Base-by-base conservation (phyloP, 352 stramenopile genomes). In the Pythium phragmiticola region DNA sequence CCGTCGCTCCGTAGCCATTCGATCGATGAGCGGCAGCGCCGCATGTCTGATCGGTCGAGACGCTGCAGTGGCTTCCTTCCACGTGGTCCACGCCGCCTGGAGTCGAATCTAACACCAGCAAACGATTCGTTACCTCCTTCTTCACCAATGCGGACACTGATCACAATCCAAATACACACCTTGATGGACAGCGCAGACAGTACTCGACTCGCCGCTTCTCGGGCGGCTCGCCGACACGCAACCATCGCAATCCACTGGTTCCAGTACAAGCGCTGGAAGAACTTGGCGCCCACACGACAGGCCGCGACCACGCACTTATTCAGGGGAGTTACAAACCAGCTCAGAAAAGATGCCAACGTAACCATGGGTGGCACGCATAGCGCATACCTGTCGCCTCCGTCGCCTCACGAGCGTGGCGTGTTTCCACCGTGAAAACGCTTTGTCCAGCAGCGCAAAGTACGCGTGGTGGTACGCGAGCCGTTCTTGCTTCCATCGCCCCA, bases 181-280 rank as follows among this genome's bases (percentile, higher is more conserved):
- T 63, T 43, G 0, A 39, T 7, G 12, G 14, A 28, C 4, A 72
- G 5, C 36, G 17, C 11, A 8, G 19, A 4, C 2, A 68, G 55
- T 4, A 47, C 13, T 30, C n/a, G 47, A 37, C 4, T 42, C 7
- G 54, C 50, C 0, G 28, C 3, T 19, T 47, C 55, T 2, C 65
- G 59, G 19, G 52, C 28, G 12, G 33, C 34, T 23, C 23, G 46
- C 23, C 67, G 46, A 19, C 23, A 51, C 33, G 39, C 66, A 26
- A 71, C 46, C 61, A 65, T 58, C 16, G 51, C 58, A 45, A 43
- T 51, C 78, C 78, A 87, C 51, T 67, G 63, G 8, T 54, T 42
- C 72, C 72, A 80, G 26, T 73, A 79, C 0, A 74, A 33, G 19
- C 72, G 69, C 52, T 78, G 71, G 48, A 65, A 77, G 45, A 87